A percentile compares a stretch with the other conserved stretches of the same genome.
phyloP scores from a whole-genome alignment of 805 yeast genomes.

The Cyberlindnera bimundalis region DNA sequence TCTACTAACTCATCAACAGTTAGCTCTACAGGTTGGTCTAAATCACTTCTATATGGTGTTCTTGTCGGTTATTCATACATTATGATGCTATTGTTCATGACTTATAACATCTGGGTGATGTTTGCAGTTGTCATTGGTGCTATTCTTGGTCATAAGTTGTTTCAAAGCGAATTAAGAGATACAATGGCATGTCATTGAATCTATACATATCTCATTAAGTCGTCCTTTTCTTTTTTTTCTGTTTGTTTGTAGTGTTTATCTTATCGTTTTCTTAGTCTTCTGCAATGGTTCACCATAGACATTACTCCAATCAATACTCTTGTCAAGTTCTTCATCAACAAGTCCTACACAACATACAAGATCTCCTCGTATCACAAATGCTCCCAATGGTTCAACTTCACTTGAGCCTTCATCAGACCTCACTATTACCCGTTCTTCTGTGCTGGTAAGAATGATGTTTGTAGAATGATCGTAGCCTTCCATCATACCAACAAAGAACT shows the following conservation, averaged over 20 bases:
- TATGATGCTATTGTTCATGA: slow-evolving; percentile 82
- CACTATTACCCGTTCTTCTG: slow-evolving; percentile 50
- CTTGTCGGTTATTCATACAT: slow-evolving; percentile 69
- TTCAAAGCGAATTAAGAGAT: slow-evolving; percentile 39
- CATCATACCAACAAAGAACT: slow-evolving; percentile 43
- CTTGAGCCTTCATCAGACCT: slow-evolving; percentile 25
- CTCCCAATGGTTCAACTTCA: slow-evolving; percentile 37
- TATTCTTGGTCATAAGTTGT: slow-evolving; percentile 58
- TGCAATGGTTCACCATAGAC: slow-evolving; percentile 24
- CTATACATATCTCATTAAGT: not conserved
- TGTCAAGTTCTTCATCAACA: slow-evolving; percentile 42
- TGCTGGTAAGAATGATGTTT: slow-evolving; percentile 51
- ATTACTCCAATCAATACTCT: slow-evolving; percentile 34
- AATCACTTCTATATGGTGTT: slow-evolving; percentile 50
- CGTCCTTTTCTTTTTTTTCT: no score
- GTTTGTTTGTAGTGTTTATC: slow-evolving; percentile 6
- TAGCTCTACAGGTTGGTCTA: slow-evolving; percentile 26
- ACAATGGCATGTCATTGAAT: slow-evolving; percentile 28
- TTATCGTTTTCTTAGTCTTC: slow-evolving; percentile 26
- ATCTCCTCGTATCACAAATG: slow-evolving; percentile 56
- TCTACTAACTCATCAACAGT: no score
- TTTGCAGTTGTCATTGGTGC: slow-evolving; percentile 71
- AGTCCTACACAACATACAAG: slow-evolving; percentile 54
- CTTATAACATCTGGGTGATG: slow-evolving; percentile 86
- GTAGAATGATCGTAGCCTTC: slow-evolving; percentile 66